Base-by-base conservation (phyloP, 441 rosid species). In the Rhodomyrtus psidioides region DNA sequence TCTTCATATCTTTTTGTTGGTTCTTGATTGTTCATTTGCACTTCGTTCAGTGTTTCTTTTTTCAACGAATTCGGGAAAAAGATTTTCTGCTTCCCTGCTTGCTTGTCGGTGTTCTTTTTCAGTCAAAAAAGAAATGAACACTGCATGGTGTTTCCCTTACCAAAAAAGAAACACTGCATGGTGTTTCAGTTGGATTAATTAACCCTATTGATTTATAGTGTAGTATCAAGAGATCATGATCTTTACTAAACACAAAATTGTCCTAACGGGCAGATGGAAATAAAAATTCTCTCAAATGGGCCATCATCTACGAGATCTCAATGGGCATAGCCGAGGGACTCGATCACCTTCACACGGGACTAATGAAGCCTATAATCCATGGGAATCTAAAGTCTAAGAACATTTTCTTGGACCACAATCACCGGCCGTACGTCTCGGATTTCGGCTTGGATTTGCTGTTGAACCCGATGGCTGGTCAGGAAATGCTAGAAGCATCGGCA, bases 371-470 rank as follows among this genome's bases (percentile, higher is more conserved):
- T 12, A n/a, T 95, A 21, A 86, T 93, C 87, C 98, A 96, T 24
- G 99, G 98, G 57, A 96, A 97, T 89, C 90, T 96, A 9, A 95
- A 96, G 92, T 94, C 97, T 6, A 96, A 96, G 89, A 97, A 97
- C 86, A 87, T 97, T 75, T 88, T 96, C 53, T 84, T 94, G 88
- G 95, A 90, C 88, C 91, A 92, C 19, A 94, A 83, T 90, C 90
- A 87, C 86, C 91, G 88, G 39, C 95, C 99, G 9, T 88, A 79
- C 56, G 49, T 96, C 53, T 95, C 98, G 0, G 98, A 97, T 86
- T 93, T 90, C 16, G 94, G 98, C 30, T 83, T 95, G 30, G 94
- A 94, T 90, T 86, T 94, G 39, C 94, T 96, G 53, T 86, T 97
- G 90, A 95, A 96, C 85, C 91, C 89, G 6, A 53, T 91, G 3